Percentiles rank a stretch among this genome's conserved stretches.
These are phyloP conservation scores for Geum urbanum DNA, from an alignment of 306 rosid species.

Conservation along the genomic window DNA sequence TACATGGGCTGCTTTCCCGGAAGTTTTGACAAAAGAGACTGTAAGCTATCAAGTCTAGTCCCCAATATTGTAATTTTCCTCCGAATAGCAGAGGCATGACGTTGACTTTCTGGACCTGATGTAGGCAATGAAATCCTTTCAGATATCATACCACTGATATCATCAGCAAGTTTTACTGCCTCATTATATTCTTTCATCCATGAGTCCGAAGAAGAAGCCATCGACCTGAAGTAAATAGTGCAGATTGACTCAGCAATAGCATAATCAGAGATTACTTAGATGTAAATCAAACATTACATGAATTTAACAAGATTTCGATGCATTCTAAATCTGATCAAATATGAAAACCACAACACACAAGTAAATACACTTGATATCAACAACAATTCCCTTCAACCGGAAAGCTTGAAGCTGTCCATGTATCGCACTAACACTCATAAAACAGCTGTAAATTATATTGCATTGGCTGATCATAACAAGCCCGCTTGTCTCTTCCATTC, in stretches of 20 bases:
- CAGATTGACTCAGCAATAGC: neutral
- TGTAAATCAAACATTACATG: neutral
- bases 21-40: slow-evolving; percentile 60
- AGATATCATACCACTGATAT: slow-evolving; percentile 85
- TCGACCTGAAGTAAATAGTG: slow-evolving; percentile 40
- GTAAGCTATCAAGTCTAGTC: slow-evolving; percentile 94
- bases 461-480: neutral
- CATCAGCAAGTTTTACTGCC: slow-evolving; percentile 83
- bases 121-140: slow-evolving; percentile 58
- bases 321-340: neutral
- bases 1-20: slow-evolving; percentile 88
- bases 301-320: neutral
- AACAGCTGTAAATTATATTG: slow-evolving; percentile 3
- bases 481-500: neutral
- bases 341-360: neutral
- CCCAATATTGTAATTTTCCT: slow-evolving; percentile 94
- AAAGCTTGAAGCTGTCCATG: slow-evolving; percentile 4
- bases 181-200: slow-evolving; percentile 95
- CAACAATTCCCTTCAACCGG: neutral
- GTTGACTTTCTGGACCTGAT: slow-evolving; percentile 90
- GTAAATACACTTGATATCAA: neutral
- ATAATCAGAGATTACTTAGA: neutral
- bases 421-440: neutral
- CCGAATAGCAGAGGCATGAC: slow-evolving; percentile 85
- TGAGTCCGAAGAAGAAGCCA: slow-evolving; percentile 87